Conservation (phyloP, 2,329 filamentous ascomycete species). For the Nemania sp. region DNA sequence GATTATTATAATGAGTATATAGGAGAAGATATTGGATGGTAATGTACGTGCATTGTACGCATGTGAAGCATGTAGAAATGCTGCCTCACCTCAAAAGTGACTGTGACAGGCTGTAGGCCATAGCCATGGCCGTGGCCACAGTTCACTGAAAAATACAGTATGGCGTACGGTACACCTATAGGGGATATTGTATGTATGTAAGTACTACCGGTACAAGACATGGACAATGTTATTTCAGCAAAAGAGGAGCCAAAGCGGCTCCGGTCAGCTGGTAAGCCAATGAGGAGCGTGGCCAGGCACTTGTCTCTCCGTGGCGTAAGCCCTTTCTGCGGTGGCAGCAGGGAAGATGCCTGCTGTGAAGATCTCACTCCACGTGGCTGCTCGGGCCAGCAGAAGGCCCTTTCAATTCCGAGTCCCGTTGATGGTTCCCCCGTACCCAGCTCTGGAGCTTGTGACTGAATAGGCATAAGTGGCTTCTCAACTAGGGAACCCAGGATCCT, state of each 20-base stretch:
- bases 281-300: slow-evolving; percentile 36
- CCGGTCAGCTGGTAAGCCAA: slow-evolving; percentile 31
- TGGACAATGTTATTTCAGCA: slow-evolving; percentile 11
- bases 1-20: slow-evolving; percentile 10
- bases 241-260: slow-evolving; percentile 25
- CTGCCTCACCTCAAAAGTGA: background rate
- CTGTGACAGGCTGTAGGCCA: background rate
- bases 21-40: slow-evolving; percentile 9
- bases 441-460: slow-evolving; percentile 31
- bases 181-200: no score
- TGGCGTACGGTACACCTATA: background rate
- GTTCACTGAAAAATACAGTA: background rate
- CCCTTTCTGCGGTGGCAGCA: slow-evolving; percentile 45
- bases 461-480: slow-evolving; percentile 22
- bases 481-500: slow-evolving; percentile 8
- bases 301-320: slow-evolving; percentile 38
- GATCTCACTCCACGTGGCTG: slow-evolving; percentile 50
- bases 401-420: slow-evolving; percentile 31
- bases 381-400: slow-evolving; percentile 46
- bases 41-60: slow-evolving; percentile 1
- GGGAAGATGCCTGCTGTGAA: slow-evolving; percentile 47
- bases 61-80: background rate
- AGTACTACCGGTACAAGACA: background rate
- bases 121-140: background rate
- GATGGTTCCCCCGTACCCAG: slow-evolving; percentile 38